Evolutionary conservation across 768 basidiomycete species (phyloP).

Genomic region (Glaciozyma antarctica): DNA sequence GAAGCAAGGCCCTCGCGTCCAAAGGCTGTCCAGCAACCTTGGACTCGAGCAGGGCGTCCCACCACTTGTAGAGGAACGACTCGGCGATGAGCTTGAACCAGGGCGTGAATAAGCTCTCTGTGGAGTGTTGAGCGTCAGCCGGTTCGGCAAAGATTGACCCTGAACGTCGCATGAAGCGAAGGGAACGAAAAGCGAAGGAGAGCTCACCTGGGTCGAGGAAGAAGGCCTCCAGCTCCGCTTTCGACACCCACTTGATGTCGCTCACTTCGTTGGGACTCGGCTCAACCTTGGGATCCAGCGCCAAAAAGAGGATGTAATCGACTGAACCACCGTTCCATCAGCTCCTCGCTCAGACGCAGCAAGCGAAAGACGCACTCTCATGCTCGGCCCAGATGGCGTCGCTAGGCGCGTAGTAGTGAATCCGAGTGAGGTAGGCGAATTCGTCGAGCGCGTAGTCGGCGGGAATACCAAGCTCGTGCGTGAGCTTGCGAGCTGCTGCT

Average conservation of each 20-base stretch:
- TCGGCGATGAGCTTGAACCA: conserved; percentile 99
- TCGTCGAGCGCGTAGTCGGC: conserved; percentile 61
- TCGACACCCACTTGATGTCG: conserved; percentile 81
- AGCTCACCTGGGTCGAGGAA: conserved; percentile 64
- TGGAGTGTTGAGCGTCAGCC: too few species aligned
- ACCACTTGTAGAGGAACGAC: conserved; percentile 96
- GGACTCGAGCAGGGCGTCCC: conserved; percentile 67
- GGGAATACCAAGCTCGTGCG: conserved; percentile 94
- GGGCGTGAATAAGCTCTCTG: conserved; percentile 85
- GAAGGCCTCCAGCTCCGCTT: conserved; percentile 81
- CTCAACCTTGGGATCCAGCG: conserved; percentile 69
- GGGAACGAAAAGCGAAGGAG: neutral
- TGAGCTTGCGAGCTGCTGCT: conserved; percentile 90
- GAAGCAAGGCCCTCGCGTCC: conserved; percentile 17
- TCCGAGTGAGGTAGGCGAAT: conserved; percentile 89
- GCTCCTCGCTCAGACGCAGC: neutral
- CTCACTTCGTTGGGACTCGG: conserved; percentile 86
- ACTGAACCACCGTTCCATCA: conserved; percentile 47
- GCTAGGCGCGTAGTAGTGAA: conserved; percentile 94
- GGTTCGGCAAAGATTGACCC: neutral
- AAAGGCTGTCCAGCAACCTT: neutral
- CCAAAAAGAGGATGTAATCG: conserved; percentile 93
- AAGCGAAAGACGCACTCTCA: conserved; percentile 56
- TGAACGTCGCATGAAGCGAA: neutral
- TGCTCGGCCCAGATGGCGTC: conserved; percentile 95